Base-by-base conservation (phyloP, 495 filamentous ascomycete genomes). In the Aspergillus nidulans region DNA sequence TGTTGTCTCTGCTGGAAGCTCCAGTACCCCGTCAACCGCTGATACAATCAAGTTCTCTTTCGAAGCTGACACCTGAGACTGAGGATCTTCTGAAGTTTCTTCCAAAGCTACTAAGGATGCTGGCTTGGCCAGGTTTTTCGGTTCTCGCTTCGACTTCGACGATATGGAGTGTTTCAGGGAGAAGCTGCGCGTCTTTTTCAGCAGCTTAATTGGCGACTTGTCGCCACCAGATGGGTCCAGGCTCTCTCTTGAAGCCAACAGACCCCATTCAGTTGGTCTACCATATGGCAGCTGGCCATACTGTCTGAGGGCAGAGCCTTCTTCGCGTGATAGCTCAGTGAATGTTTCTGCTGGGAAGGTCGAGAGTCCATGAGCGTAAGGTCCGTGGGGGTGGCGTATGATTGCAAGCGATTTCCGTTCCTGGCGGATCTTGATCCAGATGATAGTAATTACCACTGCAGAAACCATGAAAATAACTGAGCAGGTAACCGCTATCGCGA, bases 401-500 rank as follows among this genome's bases (percentile, higher is more conserved):
- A 69, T 32, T 20, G 63, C 59, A 48, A 73, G 49, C 23, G 66
- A 65, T 57, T 68, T 68, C 4, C 70, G 65, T 26, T 77, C 64
- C 49, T 74, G 72, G 45, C 73, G 72, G 25, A 66, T 63, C 57
- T 73, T 69, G 24, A 76, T 60, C 67, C 69, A 73, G 25, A 75
- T 57, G 10, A 77, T 59, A 10, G 75, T 68, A 4, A 65, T 58
- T 5, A 71, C 55, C 21, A 71, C 65, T 15, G 64, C 58, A 9
- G 61, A 48, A 12, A 73, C 63, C 25, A 77, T 62, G 52, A 78
- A 65, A 12, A 75, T 44, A 49, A 70, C 69, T 19, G 70, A 70
- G 49, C 66, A 68, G 30, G 65, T 69, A 36, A 72, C 71, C 44
- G 75, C 71, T 51, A 79, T 69, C 41, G 73, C 77, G 41, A 77